Percentiles rank a stretch among this genome's conserved stretches.
phyloP scores from a whole-genome alignment of 129 eudicot species.

The Pittosporum tobira region DNA sequence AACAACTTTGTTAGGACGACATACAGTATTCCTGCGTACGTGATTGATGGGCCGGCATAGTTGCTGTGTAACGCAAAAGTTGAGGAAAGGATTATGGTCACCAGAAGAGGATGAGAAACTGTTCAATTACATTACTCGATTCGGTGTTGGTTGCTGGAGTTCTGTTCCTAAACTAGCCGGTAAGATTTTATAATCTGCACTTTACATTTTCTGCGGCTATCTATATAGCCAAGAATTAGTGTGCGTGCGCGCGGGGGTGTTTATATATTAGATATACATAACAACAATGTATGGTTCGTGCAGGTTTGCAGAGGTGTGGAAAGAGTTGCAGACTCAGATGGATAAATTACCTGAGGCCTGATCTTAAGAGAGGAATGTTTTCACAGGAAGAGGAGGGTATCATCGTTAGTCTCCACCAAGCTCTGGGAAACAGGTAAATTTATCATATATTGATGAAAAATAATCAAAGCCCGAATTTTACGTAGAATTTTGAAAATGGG shows the following conservation, averaged over 20 bases:
- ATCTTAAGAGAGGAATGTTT: slow-evolving; percentile 95
- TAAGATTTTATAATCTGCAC: neutral
- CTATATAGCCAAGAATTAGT: too few relatives aligned
- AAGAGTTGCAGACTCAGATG: slow-evolving; percentile 94
- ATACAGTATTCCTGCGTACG: too few relatives aligned
- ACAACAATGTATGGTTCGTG: neutral
- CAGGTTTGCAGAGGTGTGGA: slow-evolving; percentile 58
- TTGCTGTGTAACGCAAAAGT: slow-evolving; percentile 19
- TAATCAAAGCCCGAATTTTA: neutral
- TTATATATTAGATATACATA: neutral
- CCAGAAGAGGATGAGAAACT: slow-evolving; percentile 44
- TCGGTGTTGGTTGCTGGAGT: slow-evolving; percentile 45
- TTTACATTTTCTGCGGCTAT: neutral
- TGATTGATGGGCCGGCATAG: slow-evolving; percentile 18
- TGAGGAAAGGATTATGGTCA: slow-evolving; percentile 39
- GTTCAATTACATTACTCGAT: slow-evolving; percentile 24
- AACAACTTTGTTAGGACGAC: slow-evolving; percentile 13
- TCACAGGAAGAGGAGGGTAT: slow-evolving; percentile 86
- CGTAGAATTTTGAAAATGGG: neutral
- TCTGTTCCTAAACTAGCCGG: slow-evolving; percentile 47
- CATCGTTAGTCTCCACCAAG: slow-evolving; percentile 66
- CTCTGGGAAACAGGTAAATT: slow-evolving; percentile 87
- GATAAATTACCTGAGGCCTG: slow-evolving; percentile 94
- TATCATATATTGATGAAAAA: neutral
- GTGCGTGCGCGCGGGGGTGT: too few relatives aligned